Percentiles rank a stretch among this genome's conserved stretches.
phyloP scores from a whole-genome alignment of 257 asterid species.

The Solanum ossicruentum region DNA sequence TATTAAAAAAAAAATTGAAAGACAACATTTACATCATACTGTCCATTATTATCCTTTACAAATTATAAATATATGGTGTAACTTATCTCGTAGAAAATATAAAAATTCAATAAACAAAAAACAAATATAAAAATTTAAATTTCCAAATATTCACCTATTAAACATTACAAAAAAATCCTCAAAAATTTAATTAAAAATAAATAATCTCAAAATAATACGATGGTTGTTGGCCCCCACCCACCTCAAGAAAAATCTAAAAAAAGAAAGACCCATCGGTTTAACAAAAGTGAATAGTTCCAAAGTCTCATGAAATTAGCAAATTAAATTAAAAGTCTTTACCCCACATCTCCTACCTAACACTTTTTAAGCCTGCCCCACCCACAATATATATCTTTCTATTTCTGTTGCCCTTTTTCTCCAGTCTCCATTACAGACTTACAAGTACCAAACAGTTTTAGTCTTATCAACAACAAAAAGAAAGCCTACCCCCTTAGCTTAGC shows the following conservation, averaged over 20 bases:
- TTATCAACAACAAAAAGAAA: neutral
- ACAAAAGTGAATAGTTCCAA: slow-evolving; percentile 11
- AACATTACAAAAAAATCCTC: no score
- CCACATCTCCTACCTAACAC: neutral
- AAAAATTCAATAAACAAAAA: no score
- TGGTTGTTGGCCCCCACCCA: neutral
- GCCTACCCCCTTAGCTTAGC: neutral
- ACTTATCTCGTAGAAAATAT: no score
- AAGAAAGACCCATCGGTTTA: slow-evolving; percentile 4
- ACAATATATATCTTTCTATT: neutral
- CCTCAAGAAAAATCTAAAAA: neutral
- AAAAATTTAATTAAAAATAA: no score
- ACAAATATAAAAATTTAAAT: no score
- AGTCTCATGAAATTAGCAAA: neutral
- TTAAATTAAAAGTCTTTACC: neutral
- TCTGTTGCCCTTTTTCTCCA: neutral
- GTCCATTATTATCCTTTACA: no score
- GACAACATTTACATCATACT: no score
- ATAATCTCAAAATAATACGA: no score
- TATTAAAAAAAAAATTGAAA: no score
- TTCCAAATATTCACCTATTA: no score
- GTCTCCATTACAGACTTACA: neutral
- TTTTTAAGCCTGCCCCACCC: neutral
- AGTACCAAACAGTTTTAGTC: neutral
- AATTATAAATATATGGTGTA: no score